A percentile compares a stretch with the other conserved stretches of the same genome.
Evolutionary conservation across 164 flowering plant genomes (phyloP).

Genomic region (Macadamia tetraphylla): DNA sequence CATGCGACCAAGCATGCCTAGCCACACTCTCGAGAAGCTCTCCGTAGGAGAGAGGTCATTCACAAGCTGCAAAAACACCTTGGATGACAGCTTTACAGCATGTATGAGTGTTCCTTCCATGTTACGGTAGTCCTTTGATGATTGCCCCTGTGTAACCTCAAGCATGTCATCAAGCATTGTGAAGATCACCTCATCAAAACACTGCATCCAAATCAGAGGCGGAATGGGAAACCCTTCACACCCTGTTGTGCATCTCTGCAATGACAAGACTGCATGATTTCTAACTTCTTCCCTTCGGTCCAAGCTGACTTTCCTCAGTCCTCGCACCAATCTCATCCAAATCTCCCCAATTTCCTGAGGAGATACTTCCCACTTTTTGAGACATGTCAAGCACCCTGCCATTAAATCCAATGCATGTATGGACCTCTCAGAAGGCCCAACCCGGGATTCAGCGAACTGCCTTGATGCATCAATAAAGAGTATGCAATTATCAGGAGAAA

Average conservation of each 20-base stretch:
- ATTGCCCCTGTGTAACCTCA: slow-evolving; percentile 31
- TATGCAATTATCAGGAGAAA: slow-evolving; percentile 26
- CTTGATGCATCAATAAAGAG: slow-evolving; percentile 34
- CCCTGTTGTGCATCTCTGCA: slow-evolving; percentile 31
- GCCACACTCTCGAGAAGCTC: slow-evolving; percentile 33
- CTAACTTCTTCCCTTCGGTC: slow-evolving; percentile 40
- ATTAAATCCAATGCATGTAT: slow-evolving; percentile 35
- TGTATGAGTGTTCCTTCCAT: slow-evolving; percentile 35
- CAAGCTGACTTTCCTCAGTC: slow-evolving; percentile 31
- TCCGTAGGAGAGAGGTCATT: slow-evolving; percentile 14
- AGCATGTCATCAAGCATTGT: slow-evolving; percentile 36
- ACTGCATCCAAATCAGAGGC: slow-evolving; percentile 26
- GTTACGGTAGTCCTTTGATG: slow-evolving; percentile 30
- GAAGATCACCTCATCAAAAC: slow-evolving; percentile 34
- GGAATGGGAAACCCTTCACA: slow-evolving; percentile 26
- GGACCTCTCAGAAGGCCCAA: slow-evolving; percentile 29
- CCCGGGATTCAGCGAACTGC: slow-evolving; percentile 39
- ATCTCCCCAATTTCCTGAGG: slow-evolving; percentile 34
- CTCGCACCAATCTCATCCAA: slow-evolving; percentile 35
- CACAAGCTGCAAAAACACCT: slow-evolving; percentile 28
- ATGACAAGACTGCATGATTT: slow-evolving; percentile 24
- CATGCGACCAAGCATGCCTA: slow-evolving; percentile 29
- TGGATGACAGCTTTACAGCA: slow-evolving; percentile 30
- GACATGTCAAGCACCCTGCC: slow-evolving; percentile 28
- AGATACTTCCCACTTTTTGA: slow-evolving; percentile 20